Base-by-base conservation (phyloP, 176 grass and related monocot species). In the Aegilops speltoides region DNA sequence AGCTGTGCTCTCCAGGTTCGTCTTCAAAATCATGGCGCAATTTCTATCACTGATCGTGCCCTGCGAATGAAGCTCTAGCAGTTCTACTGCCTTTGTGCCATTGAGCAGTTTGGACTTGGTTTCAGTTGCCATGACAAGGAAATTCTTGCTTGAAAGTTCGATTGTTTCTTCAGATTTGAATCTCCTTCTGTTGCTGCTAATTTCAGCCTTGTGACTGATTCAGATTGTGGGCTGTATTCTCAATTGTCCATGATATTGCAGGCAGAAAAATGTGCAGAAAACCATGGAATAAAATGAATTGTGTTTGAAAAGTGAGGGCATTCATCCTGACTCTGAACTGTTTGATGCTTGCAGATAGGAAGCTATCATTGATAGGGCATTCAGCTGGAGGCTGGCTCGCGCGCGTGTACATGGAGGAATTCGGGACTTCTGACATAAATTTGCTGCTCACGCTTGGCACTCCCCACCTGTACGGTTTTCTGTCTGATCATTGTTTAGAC, bases 341-440 rank as follows among this genome's bases (percentile, higher is more conserved):
- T 48, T 25, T 77, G 25, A 7, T 84, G 24, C 50, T 78, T 87
- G 82, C 85, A 98, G 97, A 73, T 78, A 84, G 71, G n/a, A 84
- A 76, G 54, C 65, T 98, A 74, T 92, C 97, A 64, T 48, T 98
- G 77, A 90, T 98, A 80, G 97, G 92, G 46, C 97, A 98, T 92
- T 98, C 97, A 9, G 97, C 97, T 40, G 94, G 97, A 16, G 94
- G 97, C 16, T 98, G 97, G 92, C 94, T 98, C 1, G 91, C 93
- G 0, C 94, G 97, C 0, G 84, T 98, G 22, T 98, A 98, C 82
- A 83, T 94, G 88, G 82, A 91, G 54, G 92, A 98, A 79, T 96
- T 92, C 41, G 90, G 91, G 37, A 33, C 75, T 46, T 91, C 90
- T 31, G 82, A 96, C 62, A 92, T 96, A 38, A 93, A 92, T 38